These are phyloP conservation scores for Penicillium paradoxum DNA, from an alignment of 495 filamentous ascomycete genomes.

Conservation along the genomic window DNA sequence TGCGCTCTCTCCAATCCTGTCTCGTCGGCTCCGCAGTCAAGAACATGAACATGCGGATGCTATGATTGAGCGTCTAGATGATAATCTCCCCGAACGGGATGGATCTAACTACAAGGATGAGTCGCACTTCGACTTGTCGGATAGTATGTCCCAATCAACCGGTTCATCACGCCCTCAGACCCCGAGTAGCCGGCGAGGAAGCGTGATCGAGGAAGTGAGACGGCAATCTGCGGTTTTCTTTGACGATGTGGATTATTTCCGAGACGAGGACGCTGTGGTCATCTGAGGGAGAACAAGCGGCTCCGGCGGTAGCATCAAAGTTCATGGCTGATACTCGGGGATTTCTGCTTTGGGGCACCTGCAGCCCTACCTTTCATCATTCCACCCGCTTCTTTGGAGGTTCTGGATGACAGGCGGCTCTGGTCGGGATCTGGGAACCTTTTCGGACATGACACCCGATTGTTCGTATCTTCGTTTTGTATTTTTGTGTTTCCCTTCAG, in stretches of 20 bases:
- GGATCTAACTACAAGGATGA: constrained; percentile 21
- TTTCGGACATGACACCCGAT: neutral
- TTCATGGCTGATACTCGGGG: constrained; percentile 10
- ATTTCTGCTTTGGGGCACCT: constrained; percentile 15
- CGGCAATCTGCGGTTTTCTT: constrained; percentile 60
- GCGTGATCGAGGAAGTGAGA: constrained; percentile 54
- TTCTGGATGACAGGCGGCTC: constrained; percentile 25
- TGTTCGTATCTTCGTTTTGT: constrained; percentile 3
- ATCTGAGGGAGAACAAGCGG: constrained; percentile 18
- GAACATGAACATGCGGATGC: constrained; percentile 20
- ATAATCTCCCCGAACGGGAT: constrained; percentile 30
- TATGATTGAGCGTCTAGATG: constrained; percentile 26
- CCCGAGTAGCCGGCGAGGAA: constrained; percentile 31
- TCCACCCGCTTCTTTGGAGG: constrained; percentile 1
- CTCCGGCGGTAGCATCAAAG: constrained; percentile 11
- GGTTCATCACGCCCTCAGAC: constrained; percentile 24
- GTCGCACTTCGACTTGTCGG: constrained; percentile 20
- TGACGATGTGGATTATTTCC: constrained; percentile 47
- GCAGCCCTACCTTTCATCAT: constrained; percentile 18
- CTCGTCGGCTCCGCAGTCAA: constrained; percentile 19
- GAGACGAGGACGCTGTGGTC: constrained; percentile 24
- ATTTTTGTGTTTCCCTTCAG: neutral
- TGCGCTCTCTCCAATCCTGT: constrained; percentile 24
- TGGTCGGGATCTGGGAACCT: constrained; percentile 11
- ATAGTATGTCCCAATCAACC: constrained; percentile 26